These are phyloP conservation scores for Talaromyces sp. DNA, from an alignment of 2,329 filamentous ascomycete genomes.

Conservation along the genomic window DNA sequence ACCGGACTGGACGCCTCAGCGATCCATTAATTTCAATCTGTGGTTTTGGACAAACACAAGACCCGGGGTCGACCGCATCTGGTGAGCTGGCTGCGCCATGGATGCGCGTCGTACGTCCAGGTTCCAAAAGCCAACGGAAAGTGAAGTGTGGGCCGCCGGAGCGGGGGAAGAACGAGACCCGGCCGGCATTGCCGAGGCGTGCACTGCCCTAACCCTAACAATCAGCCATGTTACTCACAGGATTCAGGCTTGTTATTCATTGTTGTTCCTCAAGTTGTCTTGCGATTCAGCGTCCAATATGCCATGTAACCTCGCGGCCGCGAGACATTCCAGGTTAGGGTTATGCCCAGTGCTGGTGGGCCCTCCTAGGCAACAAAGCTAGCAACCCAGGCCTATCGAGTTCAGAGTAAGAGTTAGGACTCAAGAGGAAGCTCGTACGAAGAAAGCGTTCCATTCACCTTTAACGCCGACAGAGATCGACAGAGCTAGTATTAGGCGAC, in stretches of 20 bases:
- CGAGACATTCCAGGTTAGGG: background rate
- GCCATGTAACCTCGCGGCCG: background rate
- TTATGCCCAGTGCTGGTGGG: no score
- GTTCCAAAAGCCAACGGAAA: background rate
- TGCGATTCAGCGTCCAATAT: background rate
- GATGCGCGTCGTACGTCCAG: background rate
- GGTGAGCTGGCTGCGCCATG: background rate
- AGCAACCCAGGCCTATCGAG: no score
- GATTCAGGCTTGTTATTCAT: background rate
- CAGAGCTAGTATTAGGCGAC: background rate
- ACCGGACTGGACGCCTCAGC: background rate
- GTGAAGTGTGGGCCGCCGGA: background rate
- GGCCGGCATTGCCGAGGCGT: background rate
- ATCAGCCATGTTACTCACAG: background rate
- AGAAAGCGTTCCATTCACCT: background rate
- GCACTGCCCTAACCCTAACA: background rate
- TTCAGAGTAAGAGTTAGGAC: no score
- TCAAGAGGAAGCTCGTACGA: background rate
- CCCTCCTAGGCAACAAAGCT: background rate
- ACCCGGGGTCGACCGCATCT: background rate
- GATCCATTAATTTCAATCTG: background rate
- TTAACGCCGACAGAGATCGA: background rate
- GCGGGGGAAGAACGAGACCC: background rate
- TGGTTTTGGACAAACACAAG: background rate
- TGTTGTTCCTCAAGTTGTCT: background rate